Conservation (phyloP, 331 rosid genomes). For the Stylosanthes scabra region DNA sequence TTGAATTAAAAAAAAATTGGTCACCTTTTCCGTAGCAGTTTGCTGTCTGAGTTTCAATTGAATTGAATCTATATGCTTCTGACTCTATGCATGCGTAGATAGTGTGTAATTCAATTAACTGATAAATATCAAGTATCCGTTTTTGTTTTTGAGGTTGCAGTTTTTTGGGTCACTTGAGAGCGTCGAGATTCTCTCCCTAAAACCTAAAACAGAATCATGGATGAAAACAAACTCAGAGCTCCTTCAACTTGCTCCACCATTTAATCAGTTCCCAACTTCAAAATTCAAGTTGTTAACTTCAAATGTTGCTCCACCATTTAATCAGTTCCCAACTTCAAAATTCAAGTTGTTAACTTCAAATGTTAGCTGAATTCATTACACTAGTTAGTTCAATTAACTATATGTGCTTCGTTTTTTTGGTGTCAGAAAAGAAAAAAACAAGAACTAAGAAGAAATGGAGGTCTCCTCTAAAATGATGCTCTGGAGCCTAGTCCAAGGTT, state of each 20-base stretch:
- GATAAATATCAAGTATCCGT: slow-evolving; percentile 53
- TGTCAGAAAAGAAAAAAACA: too few species aligned
- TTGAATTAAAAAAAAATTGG: too few species aligned
- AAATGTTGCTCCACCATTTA: not conserved
- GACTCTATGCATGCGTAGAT: too few species aligned
- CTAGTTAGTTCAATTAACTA: too few species aligned
- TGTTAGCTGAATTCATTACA: slow-evolving; percentile 1
- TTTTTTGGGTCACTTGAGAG: slow-evolving; percentile 51
- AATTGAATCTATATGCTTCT: too few species aligned
- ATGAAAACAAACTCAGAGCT: slow-evolving; percentile 15
- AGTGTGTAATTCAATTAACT: too few species aligned
- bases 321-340: not conserved
- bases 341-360: not conserved
- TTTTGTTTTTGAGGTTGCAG: slow-evolving; percentile 41
- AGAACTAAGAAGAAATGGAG: too few species aligned
- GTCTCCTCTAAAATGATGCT: too few species aligned
- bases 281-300: not conserved
- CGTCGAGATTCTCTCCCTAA: slow-evolving; percentile 70
- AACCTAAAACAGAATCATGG: slow-evolving; percentile 51
- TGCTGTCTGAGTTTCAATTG: too few species aligned
- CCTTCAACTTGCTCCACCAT: not conserved
- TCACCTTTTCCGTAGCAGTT: too few species aligned
- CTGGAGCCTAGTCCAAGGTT: too few species aligned
- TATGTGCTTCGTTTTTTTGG: too few species aligned
- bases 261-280: not conserved